These are phyloP conservation scores for Colletotrichum coccodes DNA, from an alignment of 2,329 filamentous ascomycete genomes.

Conservation along the genomic window DNA sequence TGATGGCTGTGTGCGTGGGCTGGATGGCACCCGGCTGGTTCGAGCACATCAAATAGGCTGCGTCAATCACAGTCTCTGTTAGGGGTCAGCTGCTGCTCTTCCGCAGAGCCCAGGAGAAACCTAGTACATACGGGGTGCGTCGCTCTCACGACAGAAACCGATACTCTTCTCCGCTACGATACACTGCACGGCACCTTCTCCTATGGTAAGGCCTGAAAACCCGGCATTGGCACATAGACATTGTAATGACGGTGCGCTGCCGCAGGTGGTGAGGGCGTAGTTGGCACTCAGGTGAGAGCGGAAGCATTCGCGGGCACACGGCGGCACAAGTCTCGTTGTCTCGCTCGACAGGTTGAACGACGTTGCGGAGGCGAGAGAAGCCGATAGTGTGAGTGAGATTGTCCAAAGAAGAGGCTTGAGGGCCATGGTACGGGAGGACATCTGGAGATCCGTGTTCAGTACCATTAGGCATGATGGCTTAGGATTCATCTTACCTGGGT, in stretches of 20 bases:
- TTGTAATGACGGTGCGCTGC: slow-evolving; percentile 60
- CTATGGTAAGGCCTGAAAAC: slow-evolving; percentile 71
- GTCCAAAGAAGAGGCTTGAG: slow-evolving; percentile 44
- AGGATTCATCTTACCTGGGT: slow-evolving; percentile 16
- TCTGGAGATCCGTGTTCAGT: slow-evolving; percentile 41
- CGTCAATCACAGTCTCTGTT: slow-evolving; percentile 53
- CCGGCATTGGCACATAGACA: slow-evolving; percentile 73
- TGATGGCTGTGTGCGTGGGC: slow-evolving; percentile 68
- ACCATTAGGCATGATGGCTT: background rate
- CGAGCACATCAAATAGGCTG: slow-evolving; percentile 69
- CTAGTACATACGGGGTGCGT: slow-evolving; percentile 49
- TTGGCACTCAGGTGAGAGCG: slow-evolving; percentile 70
- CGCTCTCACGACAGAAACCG: slow-evolving; percentile 61
- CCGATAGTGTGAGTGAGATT: slow-evolving; percentile 43
- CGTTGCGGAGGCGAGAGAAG: slow-evolving; percentile 38
- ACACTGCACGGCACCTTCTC: slow-evolving; percentile 78
- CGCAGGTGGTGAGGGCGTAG: slow-evolving; percentile 62
- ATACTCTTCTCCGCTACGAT: slow-evolving; percentile 62
- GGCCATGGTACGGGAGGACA: slow-evolving; percentile 56
- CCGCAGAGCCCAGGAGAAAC: background rate
- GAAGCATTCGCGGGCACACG: slow-evolving; percentile 71
- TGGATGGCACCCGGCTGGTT: slow-evolving; percentile 58
- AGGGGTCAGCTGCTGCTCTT: background rate
- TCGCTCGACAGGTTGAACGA: slow-evolving; percentile 47
- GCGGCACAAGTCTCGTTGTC: slow-evolving; percentile 59